Percentiles rank a stretch among this genome's conserved stretches.
Conservation (phyloP, 1,284 basidiomycete species). For the Meripilus lineatus region DNA sequence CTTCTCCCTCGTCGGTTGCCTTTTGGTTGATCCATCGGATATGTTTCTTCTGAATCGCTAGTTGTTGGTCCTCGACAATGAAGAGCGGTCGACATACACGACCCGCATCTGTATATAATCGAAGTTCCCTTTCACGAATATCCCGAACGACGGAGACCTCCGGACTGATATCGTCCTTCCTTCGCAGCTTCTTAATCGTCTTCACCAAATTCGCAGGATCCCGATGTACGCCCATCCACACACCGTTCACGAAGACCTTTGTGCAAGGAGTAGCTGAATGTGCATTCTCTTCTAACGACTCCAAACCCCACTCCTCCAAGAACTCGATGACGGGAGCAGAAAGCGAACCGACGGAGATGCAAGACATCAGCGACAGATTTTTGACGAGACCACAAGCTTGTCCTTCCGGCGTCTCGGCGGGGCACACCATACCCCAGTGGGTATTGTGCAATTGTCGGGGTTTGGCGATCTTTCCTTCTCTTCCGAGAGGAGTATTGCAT, state of each 20-base stretch:
- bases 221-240: slow-evolving; percentile 99
- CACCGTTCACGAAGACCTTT: slow-evolving; percentile 99
- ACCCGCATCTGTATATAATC: slow-evolving; percentile 95
- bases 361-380: slow-evolving; percentile 96
- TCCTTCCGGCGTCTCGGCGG: slow-evolving; percentile 98
- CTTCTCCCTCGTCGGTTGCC: slow-evolving; percentile 4
- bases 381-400: slow-evolving; percentile 99
- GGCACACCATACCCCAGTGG: slow-evolving; percentile 99
- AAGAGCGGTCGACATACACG: slow-evolving; percentile 96
- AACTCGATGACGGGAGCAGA: slow-evolving; percentile 98
- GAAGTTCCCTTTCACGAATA: slow-evolving; percentile 92
- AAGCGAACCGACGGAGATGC: slow-evolving; percentile 96
- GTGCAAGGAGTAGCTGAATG: slow-evolving; percentile 81
- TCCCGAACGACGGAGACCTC: slow-evolving; percentile 98
- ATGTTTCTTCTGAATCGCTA: slow-evolving; percentile 85
- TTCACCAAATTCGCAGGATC: slow-evolving; percentile 90
- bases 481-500: slow-evolving; percentile 96
- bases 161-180: slow-evolving; percentile 93
- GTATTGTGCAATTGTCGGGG: slow-evolving; percentile 99
- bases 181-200: slow-evolving; percentile 87
- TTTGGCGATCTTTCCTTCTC: slow-evolving; percentile 99
- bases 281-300: slow-evolving; percentile 88
- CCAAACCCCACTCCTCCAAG: slow-evolving; percentile 96
- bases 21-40: slow-evolving; percentile 60
- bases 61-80: slow-evolving; percentile 89